phyloP scores from a whole-genome alignment of 495 filamentous ascomycete genomes.

The Cenococcum geophilum region DNA sequence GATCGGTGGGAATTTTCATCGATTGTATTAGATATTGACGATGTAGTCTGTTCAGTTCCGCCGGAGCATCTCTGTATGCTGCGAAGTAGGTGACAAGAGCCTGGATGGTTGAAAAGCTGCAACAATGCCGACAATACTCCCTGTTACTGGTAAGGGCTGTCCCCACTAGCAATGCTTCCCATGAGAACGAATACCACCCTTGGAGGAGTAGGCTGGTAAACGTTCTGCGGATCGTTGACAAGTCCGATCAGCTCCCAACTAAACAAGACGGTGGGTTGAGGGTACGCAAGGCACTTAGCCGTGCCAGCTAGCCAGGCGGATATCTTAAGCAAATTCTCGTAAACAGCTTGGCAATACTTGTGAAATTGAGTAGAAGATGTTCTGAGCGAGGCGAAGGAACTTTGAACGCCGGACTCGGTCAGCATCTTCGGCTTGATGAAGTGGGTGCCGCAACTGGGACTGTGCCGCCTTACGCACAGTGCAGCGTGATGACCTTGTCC shows the following conservation, averaged over 20 bases:
- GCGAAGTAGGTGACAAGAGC: conserved; percentile 10
- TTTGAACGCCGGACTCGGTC: not conserved
- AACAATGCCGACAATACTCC: conserved; percentile 19
- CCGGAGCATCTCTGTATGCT: conserved; percentile 18
- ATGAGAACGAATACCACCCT: not conserved
- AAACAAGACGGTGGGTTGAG: too few species aligned
- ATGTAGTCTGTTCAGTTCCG: conserved; percentile 11
- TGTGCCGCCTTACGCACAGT: conserved; percentile 2
- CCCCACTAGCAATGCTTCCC: conserved; percentile 10
- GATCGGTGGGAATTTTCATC: conserved; percentile 19
- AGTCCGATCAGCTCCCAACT: too few species aligned
- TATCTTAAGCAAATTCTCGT: too few species aligned
- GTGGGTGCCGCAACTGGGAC: not conserved
- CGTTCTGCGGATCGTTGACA: too few species aligned
- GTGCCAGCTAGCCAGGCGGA: too few species aligned
- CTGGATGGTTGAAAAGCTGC: conserved; percentile 14
- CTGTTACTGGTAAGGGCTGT: conserved; percentile 16
- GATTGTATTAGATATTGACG: conserved; percentile 18
- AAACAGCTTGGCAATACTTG: not conserved
- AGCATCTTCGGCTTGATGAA: not conserved
- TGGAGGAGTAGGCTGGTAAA: too few species aligned
- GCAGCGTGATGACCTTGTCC: not conserved
- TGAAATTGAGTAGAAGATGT: not conserved
- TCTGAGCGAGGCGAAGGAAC: not conserved
- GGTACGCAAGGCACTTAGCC: too few species aligned